Evolutionary conservation across 2,329 filamentous ascomycete species (phyloP).

Genomic region (Aspergillus fijiensis): DNA sequence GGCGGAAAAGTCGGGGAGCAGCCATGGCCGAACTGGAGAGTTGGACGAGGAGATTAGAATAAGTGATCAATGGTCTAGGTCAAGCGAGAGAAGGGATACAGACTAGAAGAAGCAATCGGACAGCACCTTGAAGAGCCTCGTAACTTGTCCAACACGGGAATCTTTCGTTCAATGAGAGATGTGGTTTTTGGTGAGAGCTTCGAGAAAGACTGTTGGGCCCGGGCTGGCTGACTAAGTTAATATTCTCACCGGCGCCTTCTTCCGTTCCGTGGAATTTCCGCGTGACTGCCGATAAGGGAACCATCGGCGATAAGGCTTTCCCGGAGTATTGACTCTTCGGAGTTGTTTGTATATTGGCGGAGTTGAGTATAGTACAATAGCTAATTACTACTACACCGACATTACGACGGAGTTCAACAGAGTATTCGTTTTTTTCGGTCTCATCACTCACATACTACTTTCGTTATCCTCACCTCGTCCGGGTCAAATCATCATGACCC

Average conservation of each 20-base stretch:
- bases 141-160: slow-evolving; percentile 5
- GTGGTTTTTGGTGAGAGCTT: slow-evolving; percentile 27
- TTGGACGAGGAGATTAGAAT: slow-evolving; percentile 10
- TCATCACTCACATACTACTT: too few relatives aligned
- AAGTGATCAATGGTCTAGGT: slow-evolving; percentile 18
- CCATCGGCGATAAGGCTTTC: not conserved
- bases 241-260: slow-evolving; percentile 37
- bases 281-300: slow-evolving; percentile 12
- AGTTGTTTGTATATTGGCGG: not conserved
- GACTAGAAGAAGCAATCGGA: slow-evolving; percentile 13
- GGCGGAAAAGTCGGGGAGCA: slow-evolving; percentile 62
- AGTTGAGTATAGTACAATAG: not conserved
- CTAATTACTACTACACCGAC: not conserved
- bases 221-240: slow-evolving; percentile 31
- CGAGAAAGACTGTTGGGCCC: slow-evolving; percentile 36
- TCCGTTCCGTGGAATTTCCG: slow-evolving; percentile 24
- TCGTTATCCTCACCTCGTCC: too few relatives aligned
- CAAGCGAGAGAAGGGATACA: slow-evolving; percentile 9
- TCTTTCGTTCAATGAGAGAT: slow-evolving; percentile 13
- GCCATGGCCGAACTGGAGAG: slow-evolving; percentile 53
- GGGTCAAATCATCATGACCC: not conserved
- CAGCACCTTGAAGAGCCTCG: slow-evolving; percentile 3
- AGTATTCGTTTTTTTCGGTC: not conserved
- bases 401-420: not conserved
- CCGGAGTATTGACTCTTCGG: not conserved